A percentile compares a stretch with the other conserved stretches of the same genome.
Conservation (phyloP, 352 stramenopile species). For the Pilasporangium apinafurcum region DNA sequence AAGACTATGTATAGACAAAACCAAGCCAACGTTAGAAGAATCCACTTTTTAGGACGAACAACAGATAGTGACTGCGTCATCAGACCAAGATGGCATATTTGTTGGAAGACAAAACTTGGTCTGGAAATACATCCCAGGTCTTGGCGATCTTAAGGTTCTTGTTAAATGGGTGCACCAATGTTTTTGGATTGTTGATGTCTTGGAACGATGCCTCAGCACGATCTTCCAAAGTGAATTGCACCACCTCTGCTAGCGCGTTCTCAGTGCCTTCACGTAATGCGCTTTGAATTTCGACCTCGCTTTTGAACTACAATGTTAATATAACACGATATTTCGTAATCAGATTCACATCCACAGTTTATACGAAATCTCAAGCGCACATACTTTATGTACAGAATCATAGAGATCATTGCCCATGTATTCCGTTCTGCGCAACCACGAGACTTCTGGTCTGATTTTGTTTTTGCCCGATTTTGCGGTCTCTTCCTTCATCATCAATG, state of each 20-base stretch:
- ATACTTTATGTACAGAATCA: slow-evolving; percentile 74
- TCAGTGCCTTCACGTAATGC: slow-evolving; percentile 77
- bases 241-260: slow-evolving; percentile 67
- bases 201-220: slow-evolving; percentile 77
- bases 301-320: slow-evolving; percentile 46
- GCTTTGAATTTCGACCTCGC: slow-evolving; percentile 79
- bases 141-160: slow-evolving; percentile 80
- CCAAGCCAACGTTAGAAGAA: too few relatives aligned
- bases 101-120: slow-evolving; percentile 71
- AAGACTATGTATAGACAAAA: slow-evolving; percentile 37
- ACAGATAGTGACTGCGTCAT: slow-evolving; percentile 8
- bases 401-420: slow-evolving; percentile 87
- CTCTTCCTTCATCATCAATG: slow-evolving; percentile 76
- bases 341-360: too few relatives aligned
- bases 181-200: slow-evolving; percentile 55
- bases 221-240: slow-evolving; percentile 63
- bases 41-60: too few relatives aligned
- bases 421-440: slow-evolving; percentile 77
- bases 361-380: not conserved
- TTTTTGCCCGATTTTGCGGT: slow-evolving; percentile 35
- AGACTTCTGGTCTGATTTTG: slow-evolving; percentile 67
- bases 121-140: slow-evolving; percentile 77
- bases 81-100: slow-evolving; percentile 83
- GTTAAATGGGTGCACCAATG: slow-evolving; percentile 75
- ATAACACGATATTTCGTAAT: too few relatives aligned